Percentiles rank a stretch among this genome's conserved stretches.
These are phyloP conservation scores for Rubia balearica DNA, from an alignment of 305 asterid genomes.

Conservation along the genomic window DNA sequence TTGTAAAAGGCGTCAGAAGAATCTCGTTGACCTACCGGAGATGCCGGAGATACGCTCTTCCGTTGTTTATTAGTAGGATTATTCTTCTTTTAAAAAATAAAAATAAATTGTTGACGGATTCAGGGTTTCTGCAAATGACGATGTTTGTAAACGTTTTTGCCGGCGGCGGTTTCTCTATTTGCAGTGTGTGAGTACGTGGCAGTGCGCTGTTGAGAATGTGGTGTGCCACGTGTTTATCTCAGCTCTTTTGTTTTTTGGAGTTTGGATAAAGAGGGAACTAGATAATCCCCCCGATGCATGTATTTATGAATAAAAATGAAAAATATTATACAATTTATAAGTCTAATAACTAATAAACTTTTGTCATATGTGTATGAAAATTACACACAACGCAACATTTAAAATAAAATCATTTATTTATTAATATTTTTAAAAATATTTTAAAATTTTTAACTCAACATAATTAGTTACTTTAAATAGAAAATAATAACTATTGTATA, in stretches of 20 bases:
- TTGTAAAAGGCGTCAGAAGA: not conserved
- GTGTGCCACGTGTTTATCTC: not conserved
- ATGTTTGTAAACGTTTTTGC: not conserved
- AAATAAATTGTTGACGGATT: not conserved
- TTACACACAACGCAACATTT: too few relatives aligned
- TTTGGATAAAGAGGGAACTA: not conserved
- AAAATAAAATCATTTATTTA: too few relatives aligned
- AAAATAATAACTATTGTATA: too few relatives aligned
- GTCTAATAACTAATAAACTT: too few relatives aligned
- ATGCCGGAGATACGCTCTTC: not conserved
- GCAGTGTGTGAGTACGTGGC: not conserved
- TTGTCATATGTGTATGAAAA: too few relatives aligned
- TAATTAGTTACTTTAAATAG: too few relatives aligned
- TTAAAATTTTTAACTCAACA: too few relatives aligned
- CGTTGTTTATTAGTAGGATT: not conserved
- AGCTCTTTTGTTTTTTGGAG: too few relatives aligned
- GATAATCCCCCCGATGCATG: too few relatives aligned
- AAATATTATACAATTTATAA: too few relatives aligned
- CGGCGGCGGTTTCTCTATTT: not conserved
- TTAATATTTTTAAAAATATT: too few relatives aligned
- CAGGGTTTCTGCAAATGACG: not conserved
- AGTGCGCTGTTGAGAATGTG: not conserved
- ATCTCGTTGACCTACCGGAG: conserved; percentile 3
- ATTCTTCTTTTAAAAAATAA: not conserved
- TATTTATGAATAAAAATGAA: too few relatives aligned